Evolutionary conservation across 371 early-diverging fungal genomes (phyloP).

Genomic region (Zychaea mexicana): DNA sequence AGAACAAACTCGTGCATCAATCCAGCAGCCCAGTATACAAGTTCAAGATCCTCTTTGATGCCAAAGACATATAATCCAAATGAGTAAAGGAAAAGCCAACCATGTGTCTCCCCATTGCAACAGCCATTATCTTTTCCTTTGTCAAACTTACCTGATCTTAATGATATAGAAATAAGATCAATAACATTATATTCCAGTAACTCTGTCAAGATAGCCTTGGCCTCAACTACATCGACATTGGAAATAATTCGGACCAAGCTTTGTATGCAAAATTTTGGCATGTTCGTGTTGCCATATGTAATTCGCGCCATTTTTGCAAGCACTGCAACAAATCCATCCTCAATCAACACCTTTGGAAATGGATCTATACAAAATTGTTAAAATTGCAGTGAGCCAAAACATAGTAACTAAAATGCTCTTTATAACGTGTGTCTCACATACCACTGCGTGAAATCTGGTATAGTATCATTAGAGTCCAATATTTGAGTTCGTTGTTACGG

Average conservation of each 20-base stretch:
- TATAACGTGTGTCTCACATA: too few species aligned
- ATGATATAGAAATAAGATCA: conserved; percentile 66
- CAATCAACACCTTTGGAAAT: conserved; percentile 62
- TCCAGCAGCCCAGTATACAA: conserved; percentile 83
- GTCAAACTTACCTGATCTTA: conserved; percentile 65
- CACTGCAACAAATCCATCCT: conserved; percentile 59
- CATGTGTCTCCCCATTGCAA: background rate
- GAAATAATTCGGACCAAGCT: conserved; percentile 77
- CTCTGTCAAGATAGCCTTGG: conserved; percentile 48
- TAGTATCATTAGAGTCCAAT: conserved; percentile 78
- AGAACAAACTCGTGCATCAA: conserved; percentile 81
- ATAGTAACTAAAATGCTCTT: too few species aligned
- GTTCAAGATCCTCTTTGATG: conserved; percentile 69
- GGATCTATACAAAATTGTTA: too few species aligned
- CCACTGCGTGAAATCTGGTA: conserved; percentile 74
- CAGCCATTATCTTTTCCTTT: background rate
- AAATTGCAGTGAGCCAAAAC: too few species aligned
- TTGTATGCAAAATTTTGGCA: conserved; percentile 85
- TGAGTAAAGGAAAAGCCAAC: background rate
- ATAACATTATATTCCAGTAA: conserved; percentile 70
- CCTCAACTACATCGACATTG: conserved; percentile 53
- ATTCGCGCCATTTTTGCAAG: conserved; percentile 71
- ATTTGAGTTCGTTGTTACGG: conserved; percentile 76
- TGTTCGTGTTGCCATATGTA: conserved; percentile 80
- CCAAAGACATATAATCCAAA: background rate